A percentile compares a stretch with the other conserved stretches of the same genome.
These are phyloP conservation scores for Hysterangium stoloniferum DNA, from an alignment of 768 basidiomycete species.

Conservation along the genomic window DNA sequence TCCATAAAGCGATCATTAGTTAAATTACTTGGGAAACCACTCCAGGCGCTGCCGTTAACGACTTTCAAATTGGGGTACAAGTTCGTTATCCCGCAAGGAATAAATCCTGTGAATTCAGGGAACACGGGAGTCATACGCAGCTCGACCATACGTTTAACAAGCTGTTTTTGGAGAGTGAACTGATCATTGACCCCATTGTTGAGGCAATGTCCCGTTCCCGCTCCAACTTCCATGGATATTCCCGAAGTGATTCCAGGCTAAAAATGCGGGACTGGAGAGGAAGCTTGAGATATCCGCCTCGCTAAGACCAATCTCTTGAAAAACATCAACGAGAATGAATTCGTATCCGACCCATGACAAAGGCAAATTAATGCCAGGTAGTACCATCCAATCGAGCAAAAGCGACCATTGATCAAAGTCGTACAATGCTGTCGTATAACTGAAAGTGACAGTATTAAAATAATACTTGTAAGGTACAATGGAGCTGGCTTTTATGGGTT, in stretches of 20 bases:
- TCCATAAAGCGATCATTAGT: conserved; percentile 35
- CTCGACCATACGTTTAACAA: conserved; percentile 31
- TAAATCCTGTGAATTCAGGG: conserved; percentile 36
- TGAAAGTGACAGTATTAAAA: conserved; percentile 37
- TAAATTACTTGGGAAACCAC: conserved; percentile 25
- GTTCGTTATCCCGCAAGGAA: conserved; percentile 25
- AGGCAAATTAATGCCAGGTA: conserved; percentile 34
- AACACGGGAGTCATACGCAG: conserved; percentile 37
- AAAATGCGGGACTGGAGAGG: conserved; percentile 33
- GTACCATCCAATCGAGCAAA: conserved; percentile 35
- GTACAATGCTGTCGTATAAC: conserved; percentile 34
- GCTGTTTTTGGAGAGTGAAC: conserved; percentile 28
- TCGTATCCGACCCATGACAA: conserved; percentile 37
- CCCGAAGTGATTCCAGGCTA: conserved; percentile 36
- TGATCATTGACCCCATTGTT: conserved; percentile 33
- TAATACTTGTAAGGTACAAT: conserved; percentile 34
- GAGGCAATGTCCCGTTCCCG: conserved; percentile 27
- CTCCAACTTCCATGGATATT: conserved; percentile 36
- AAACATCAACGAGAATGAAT: conserved; percentile 28
- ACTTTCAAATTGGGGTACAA: conserved; percentile 30
- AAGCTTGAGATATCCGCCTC: conserved; percentile 29
- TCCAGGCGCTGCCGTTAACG: conserved; percentile 29
- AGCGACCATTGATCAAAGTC: conserved; percentile 32
- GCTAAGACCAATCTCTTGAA: conserved; percentile 30
- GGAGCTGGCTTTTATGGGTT: conserved; percentile 24